Base-by-base conservation (phyloP, 2,329 filamentous ascomycete species). In the Coleophoma crateriformis region DNA sequence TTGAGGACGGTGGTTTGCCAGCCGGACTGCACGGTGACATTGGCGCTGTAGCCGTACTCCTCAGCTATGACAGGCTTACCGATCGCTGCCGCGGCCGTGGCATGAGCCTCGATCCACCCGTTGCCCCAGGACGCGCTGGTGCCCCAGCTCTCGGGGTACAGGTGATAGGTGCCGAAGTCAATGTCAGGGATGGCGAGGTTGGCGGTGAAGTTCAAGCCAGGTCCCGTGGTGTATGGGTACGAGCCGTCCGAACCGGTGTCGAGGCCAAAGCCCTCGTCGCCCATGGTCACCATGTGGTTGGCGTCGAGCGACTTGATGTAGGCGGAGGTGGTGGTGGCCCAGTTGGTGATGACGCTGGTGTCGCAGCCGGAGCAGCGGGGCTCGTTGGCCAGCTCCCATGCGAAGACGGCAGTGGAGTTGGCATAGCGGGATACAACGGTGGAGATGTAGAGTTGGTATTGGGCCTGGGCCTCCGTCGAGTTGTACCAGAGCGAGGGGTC, bases 331-430 rank as follows among this genome's bases (percentile, higher is more conserved):
- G 66, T 68, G 35, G 71, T 68, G 11, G 79, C 79, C 85, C 84
- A 88, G 41, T 77, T 70, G 37, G 74, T 76, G 51, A 87, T 71
- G 13, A 84, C 74, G 7, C 73, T 71, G 0, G 79, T 77, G 33
- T 69, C 68, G 61, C 84, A 87, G 11, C 78, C 75, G 11, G 72
- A 71, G 67, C 83, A 87, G 50, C 83, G 72, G n/a, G 83, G 79
- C 65, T 87, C 84, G 56, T 87, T 88, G 47, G 74, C 79, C 2
- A 88, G 69, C 58, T 88, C 84, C 84, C 84, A 88, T 0, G 82
- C 81, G 56, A 87, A 80, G 38, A 88, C 72, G 0, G 83, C 76
- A 0, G 77, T 68, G 0, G 78, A 84, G 52, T 72, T 68, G 47
- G 71, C 76, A 67, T 85, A 87, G 4, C 84, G 72, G 27, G 68